Evolutionary conservation across 2,329 filamentous ascomycete genomes (phyloP).

Genomic region (Aaosphaeria pasadenensis): DNA sequence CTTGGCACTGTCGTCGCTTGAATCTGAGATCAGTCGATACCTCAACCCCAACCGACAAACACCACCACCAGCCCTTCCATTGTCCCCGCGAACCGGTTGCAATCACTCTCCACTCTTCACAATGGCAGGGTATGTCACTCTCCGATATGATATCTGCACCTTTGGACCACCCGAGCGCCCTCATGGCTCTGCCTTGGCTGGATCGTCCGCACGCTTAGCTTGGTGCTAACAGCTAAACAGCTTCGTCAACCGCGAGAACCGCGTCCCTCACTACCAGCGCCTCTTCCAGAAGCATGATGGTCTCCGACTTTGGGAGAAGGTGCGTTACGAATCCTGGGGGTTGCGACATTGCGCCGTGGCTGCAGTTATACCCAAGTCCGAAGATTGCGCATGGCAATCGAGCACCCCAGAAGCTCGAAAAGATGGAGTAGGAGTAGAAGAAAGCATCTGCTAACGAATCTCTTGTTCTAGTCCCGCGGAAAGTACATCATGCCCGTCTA

Average conservation of each 20-base stretch:
- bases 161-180: not conserved
- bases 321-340: constrained; percentile 49
- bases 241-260: constrained; percentile 68
- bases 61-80: constrained; percentile 30
- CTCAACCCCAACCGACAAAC: constrained; percentile 14
- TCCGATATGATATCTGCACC: not conserved
- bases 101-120: constrained; percentile 36
- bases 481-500: constrained; percentile 66
- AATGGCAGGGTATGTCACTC: constrained; percentile 42
- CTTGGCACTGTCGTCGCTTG: not conserved
- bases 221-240: constrained; percentile 29
- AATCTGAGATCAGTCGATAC: constrained; percentile 25
- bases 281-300: constrained; percentile 72
- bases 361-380: too few species aligned
- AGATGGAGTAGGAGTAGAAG: constrained; percentile 8
- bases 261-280: constrained; percentile 71
- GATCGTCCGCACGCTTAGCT: constrained; percentile 8
- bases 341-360: not conserved
- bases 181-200: constrained; percentile 2
- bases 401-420: not conserved
- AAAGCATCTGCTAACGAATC: not conserved
- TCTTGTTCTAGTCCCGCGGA: constrained; percentile 53
- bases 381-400: not conserved
- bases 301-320: constrained; percentile 73
- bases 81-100: constrained; percentile 24